Conservation (phyloP, 352 stramenopile genomes). For the Blastocystis sp. region DNA sequence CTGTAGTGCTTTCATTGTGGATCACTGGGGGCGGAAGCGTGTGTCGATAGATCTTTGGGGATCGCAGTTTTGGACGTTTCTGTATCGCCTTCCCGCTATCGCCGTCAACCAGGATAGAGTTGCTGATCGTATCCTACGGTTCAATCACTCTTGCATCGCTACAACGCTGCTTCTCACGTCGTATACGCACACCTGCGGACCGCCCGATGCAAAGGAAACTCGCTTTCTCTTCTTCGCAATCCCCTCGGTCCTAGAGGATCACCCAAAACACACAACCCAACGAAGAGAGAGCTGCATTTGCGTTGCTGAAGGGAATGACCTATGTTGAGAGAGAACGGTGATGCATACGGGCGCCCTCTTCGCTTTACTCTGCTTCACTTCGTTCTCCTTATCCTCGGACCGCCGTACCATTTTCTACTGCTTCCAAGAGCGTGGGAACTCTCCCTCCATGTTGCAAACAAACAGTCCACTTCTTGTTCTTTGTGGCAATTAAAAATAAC, state of each 20-base stretch:
- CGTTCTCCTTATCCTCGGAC: neutral
- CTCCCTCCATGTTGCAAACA: conserved; percentile 56
- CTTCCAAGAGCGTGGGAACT: conserved; percentile 5
- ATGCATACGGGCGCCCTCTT: neutral
- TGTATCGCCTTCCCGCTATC: too few species aligned
- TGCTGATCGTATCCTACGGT: conserved; percentile 10
- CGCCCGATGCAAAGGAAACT: conserved; percentile 29
- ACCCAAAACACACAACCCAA: neutral
- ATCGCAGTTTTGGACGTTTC: neutral
- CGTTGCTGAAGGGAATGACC: neutral
- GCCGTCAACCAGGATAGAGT: too few species aligned
- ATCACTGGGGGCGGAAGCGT: neutral
- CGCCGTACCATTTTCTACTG: neutral
- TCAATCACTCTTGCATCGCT: neutral
- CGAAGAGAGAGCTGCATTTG: neutral
- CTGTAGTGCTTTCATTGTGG: neutral
- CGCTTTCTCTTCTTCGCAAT: conserved; percentile 11
- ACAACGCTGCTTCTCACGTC: conserved; percentile 31
- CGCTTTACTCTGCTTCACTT: neutral
- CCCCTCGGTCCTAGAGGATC: neutral
- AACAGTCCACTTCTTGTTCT: conserved; percentile 66
- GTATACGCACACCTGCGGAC: conserved; percentile 31
- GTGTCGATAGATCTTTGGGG: conserved; percentile 26
- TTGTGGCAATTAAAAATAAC: conserved; percentile 49
- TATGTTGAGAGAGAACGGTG: neutral